Conservation (phyloP, 352 stramenopile genomes). For the Phytophthora constricta region DNA sequence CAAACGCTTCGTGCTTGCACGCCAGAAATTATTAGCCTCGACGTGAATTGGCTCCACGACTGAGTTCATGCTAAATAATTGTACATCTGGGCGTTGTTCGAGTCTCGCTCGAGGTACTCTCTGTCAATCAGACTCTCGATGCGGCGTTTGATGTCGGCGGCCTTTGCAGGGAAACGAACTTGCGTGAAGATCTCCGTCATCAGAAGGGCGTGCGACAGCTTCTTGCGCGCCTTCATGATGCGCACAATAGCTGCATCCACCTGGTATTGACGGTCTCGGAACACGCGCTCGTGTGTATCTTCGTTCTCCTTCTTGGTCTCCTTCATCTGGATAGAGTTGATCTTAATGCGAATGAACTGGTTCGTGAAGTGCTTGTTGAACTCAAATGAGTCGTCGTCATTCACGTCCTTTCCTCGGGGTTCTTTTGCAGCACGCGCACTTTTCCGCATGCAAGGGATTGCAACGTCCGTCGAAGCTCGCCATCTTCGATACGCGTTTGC, state of each 20-base stretch:
- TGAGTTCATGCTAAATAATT: slow-evolving; percentile 82
- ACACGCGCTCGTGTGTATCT: slow-evolving; percentile 94
- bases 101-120: slow-evolving; percentile 89
- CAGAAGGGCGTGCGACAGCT: slow-evolving; percentile 94
- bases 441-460: slow-evolving; percentile 92
- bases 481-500: slow-evolving; percentile 89
- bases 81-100: slow-evolving; percentile 82
- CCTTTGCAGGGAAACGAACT: slow-evolving; percentile 88
- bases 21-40: slow-evolving; percentile 14
- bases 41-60: slow-evolving; percentile 2
- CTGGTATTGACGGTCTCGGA: slow-evolving; percentile 94
- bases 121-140: slow-evolving; percentile 92
- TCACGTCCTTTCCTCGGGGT: slow-evolving; percentile 89
- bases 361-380: slow-evolving; percentile 91
- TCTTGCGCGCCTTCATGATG: slow-evolving; percentile 99
- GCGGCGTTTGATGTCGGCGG: slow-evolving; percentile 86
- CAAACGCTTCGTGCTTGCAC: slow-evolving; percentile 16
- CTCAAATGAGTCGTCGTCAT: slow-evolving; percentile 83
- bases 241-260: slow-evolving; percentile 97
- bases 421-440: slow-evolving; percentile 88
- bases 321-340: slow-evolving; percentile 96
- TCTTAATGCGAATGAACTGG: slow-evolving; percentile 92
- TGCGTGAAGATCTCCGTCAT: slow-evolving; percentile 97
- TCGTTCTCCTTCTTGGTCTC: slow-evolving; percentile 94
- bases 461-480: slow-evolving; percentile 89